Evolutionary conservation across 75 land plant genomes (phyloP).

Genomic region (Isoetes taiwanensis): DNA sequence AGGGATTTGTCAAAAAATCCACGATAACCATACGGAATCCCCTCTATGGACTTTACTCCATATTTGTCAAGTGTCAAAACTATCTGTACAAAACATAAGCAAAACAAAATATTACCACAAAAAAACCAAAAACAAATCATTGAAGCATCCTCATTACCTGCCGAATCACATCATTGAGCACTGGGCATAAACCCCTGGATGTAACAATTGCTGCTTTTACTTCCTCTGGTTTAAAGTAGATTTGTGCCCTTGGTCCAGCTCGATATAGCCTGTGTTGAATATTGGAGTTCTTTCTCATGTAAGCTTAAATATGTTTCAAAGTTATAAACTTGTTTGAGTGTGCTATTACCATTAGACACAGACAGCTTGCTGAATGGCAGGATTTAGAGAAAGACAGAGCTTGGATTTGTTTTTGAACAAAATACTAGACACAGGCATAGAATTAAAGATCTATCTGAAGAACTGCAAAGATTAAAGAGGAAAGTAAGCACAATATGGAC

Average conservation of each 20-base stretch:
- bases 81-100: constrained; percentile 35
- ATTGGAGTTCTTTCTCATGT: too few relatives aligned
- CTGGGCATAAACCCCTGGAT: constrained; percentile 91
- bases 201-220: constrained; percentile 91
- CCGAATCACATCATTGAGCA: constrained; percentile 88
- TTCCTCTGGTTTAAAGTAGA: constrained; percentile 68
- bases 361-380: too few relatives aligned
- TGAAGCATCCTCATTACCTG: constrained; percentile 29
- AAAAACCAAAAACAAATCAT: neutral
- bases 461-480: too few relatives aligned
- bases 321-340: too few relatives aligned
- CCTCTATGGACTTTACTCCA: constrained; percentile 74
- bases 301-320: too few relatives aligned
- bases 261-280: constrained; percentile 89
- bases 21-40: constrained; percentile 79
- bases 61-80: constrained; percentile 81
- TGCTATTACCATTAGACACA: too few relatives aligned
- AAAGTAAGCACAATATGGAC: too few relatives aligned
- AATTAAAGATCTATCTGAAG: too few relatives aligned
- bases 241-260: constrained; percentile 74
- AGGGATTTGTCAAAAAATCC: constrained; percentile 51
- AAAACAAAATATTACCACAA: neutral
- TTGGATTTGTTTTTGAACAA: too few relatives aligned
- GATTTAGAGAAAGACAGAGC: too few relatives aligned
- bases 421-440: too few relatives aligned